Evolutionary conservation across 2,329 filamentous ascomycete species (phyloP).

Genomic region (Cladorrhinum sp.): DNA sequence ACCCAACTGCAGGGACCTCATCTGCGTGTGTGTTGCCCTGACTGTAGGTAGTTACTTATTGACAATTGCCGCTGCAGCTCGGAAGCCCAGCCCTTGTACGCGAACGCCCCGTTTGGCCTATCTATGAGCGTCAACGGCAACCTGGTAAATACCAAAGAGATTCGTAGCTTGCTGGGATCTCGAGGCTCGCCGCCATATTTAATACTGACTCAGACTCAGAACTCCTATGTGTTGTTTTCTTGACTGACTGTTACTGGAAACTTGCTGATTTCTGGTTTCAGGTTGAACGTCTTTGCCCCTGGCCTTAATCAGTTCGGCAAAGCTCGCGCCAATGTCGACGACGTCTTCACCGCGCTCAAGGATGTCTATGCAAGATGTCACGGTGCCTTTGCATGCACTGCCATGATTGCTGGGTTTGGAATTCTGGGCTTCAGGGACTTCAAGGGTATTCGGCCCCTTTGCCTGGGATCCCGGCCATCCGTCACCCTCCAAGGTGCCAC

Average conservation of each 20-base stretch:
- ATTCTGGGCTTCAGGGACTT: conserved; percentile 75
- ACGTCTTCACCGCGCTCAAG: conserved; percentile 70
- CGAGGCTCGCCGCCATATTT: conserved; percentile 78
- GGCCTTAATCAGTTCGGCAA: conserved; percentile 82
- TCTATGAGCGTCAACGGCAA: conserved; percentile 80
- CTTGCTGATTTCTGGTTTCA: conserved; percentile 32
- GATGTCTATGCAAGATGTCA: conserved; percentile 72
- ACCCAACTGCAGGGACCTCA: conserved; percentile 83
- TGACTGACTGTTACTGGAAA: neutral
- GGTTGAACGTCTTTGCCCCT: conserved; percentile 84
- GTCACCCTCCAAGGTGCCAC: conserved; percentile 55
- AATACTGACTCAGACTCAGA: conserved; percentile 89
- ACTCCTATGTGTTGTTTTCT: conserved; percentile 37
- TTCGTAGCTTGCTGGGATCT: conserved; percentile 70
- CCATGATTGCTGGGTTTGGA: conserved; percentile 80
- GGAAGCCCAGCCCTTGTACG: conserved; percentile 90
- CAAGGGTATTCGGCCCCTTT: conserved; percentile 79
- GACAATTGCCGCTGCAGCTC: conserved; percentile 49
- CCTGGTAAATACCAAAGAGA: conserved; percentile 70
- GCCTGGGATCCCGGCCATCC: conserved; percentile 71
- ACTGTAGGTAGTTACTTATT: neutral
- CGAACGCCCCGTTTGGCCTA: conserved; percentile 81
- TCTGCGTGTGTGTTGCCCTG: conserved; percentile 32
- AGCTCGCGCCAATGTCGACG: conserved; percentile 75
- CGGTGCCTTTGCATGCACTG: conserved; percentile 79